Conservation (phyloP, 768 basidiomycete genomes). For the Suillus variegatus region DNA sequence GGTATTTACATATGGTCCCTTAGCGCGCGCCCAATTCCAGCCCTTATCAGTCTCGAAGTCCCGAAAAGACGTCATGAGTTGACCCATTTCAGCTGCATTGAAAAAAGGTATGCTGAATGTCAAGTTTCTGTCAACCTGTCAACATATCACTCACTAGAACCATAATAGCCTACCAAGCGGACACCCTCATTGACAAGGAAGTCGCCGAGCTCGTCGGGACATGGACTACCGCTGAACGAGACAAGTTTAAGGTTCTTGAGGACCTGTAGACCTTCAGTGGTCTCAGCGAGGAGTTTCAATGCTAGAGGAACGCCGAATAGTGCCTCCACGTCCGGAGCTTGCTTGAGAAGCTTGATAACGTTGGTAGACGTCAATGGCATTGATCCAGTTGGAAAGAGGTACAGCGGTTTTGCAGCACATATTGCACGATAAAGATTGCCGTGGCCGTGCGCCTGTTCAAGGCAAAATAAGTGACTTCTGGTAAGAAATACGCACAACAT, state of each 20-base stretch:
- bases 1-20: slow-evolving; percentile 21
- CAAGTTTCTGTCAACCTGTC: neutral
- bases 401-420: slow-evolving; percentile 42
- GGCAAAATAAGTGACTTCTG: neutral
- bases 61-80: slow-evolving; percentile 48
- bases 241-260: slow-evolving; percentile 50
- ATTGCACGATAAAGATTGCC: slow-evolving; percentile 41
- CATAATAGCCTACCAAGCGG: slow-evolving; percentile 49
- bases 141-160: slow-evolving; percentile 40
- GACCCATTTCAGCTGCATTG: slow-evolving; percentile 32
- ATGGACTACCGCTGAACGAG: slow-evolving; percentile 51
- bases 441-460: slow-evolving; percentile 24
- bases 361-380: slow-evolving; percentile 48
- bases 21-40: slow-evolving; percentile 55
- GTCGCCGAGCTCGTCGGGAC: slow-evolving; percentile 56
- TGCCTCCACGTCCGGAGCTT: slow-evolving; percentile 33
- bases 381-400: slow-evolving; percentile 42
- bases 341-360: slow-evolving; percentile 39
- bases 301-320: slow-evolving; percentile 40
- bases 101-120: neutral
- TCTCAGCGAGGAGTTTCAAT: slow-evolving; percentile 49
- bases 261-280: slow-evolving; percentile 42
- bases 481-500: neutral
- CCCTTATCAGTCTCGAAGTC: slow-evolving; percentile 50
- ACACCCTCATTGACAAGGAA: slow-evolving; percentile 49